These are phyloP conservation scores for Podospora tetraspora DNA, from an alignment of 495 filamentous ascomycete species.

Conservation along the genomic window DNA sequence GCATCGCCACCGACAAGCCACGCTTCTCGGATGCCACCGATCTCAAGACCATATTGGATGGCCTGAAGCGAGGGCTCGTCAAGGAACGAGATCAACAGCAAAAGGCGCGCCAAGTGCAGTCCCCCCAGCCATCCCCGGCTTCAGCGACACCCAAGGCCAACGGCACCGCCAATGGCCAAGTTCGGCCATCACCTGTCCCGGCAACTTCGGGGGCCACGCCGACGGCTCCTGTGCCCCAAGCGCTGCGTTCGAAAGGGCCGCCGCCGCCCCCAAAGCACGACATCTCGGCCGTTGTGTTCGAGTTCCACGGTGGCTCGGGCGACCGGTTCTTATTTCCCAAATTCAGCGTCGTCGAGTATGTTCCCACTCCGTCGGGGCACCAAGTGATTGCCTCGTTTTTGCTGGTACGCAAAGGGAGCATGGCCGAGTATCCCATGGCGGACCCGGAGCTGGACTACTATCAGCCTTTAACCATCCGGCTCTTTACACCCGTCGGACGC, in stretches of 20 bases:
- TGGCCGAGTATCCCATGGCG: constrained; percentile 45
- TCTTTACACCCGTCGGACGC: constrained; percentile 56
- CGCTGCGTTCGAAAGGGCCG: constrained; percentile 49
- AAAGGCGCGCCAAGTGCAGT: constrained; percentile 9
- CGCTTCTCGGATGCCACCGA: constrained; percentile 41
- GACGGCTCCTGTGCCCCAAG: constrained; percentile 34
- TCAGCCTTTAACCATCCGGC: constrained; percentile 79
- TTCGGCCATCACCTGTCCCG: constrained; percentile 17
- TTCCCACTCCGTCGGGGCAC: constrained; percentile 33
- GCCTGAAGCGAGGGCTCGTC: constrained; percentile 24
- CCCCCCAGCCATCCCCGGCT: constrained; percentile 10
- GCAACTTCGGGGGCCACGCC: constrained; percentile 16
- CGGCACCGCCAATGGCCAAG: constrained; percentile 19
- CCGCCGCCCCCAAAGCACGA: constrained; percentile 51
- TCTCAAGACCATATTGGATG: constrained; percentile 39
- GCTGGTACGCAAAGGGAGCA: constrained; percentile 55
- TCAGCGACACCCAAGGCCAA: constrained; percentile 16
- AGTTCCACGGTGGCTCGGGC: constrained; percentile 73
- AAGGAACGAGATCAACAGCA: constrained; percentile 30
- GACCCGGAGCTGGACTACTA: constrained; percentile 69
- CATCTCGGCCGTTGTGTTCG: constrained; percentile 72
- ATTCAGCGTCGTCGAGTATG: constrained; percentile 73
- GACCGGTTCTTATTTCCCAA: constrained; percentile 90
- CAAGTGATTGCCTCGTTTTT: constrained; percentile 61
- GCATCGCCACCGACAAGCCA: constrained; percentile 38